Conservation (phyloP, 768 basidiomycete species). For the Lactarius psammicola region DNA sequence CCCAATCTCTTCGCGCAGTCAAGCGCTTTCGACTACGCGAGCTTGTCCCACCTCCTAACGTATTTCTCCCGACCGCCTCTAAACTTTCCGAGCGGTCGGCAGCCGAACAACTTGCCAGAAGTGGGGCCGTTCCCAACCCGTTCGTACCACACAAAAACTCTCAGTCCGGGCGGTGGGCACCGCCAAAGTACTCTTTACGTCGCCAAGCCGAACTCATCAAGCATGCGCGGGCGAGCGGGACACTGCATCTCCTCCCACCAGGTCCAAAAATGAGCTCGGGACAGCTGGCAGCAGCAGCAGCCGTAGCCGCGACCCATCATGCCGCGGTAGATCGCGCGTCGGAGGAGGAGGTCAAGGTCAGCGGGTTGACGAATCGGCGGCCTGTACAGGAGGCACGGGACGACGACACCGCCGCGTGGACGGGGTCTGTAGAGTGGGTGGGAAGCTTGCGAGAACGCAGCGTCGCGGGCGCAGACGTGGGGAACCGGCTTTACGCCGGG, state of each 20-base stretch:
- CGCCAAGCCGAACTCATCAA: conserved; percentile 79
- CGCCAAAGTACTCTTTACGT: conserved; percentile 68
- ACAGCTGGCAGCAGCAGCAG: conserved; percentile 32
- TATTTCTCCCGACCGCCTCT: conserved; percentile 35
- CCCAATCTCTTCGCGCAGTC: conserved; percentile 37
- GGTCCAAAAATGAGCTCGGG: conserved; percentile 53
- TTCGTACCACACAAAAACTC: conserved; percentile 65
- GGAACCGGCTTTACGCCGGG: conserved; percentile 66
- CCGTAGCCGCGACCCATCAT: conserved; percentile 19
- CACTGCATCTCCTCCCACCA: conserved; percentile 62
- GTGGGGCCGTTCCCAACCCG: conserved; percentile 49
- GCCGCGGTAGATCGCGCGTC: neutral
- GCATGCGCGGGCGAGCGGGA: conserved; percentile 54
- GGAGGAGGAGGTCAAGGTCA: neutral
- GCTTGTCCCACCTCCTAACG: conserved; percentile 42
- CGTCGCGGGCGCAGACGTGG: conserved; percentile 50
- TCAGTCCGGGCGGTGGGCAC: conserved; percentile 61
- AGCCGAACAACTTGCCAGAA: conserved; percentile 22
- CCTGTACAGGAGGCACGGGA: neutral
- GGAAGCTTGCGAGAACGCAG: conserved; percentile 35
- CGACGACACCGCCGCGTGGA: conserved; percentile 32
- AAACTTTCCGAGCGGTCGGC: conserved; percentile 30
- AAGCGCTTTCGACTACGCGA: conserved; percentile 49
- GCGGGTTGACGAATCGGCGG: conserved; percentile 6
- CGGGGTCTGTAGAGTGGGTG: conserved; percentile 33